Percentiles rank a stretch among this genome's conserved stretches.
These are phyloP conservation scores for Nephelium lappaceum DNA, from an alignment of 345 rosid species.

Conservation along the genomic window DNA sequence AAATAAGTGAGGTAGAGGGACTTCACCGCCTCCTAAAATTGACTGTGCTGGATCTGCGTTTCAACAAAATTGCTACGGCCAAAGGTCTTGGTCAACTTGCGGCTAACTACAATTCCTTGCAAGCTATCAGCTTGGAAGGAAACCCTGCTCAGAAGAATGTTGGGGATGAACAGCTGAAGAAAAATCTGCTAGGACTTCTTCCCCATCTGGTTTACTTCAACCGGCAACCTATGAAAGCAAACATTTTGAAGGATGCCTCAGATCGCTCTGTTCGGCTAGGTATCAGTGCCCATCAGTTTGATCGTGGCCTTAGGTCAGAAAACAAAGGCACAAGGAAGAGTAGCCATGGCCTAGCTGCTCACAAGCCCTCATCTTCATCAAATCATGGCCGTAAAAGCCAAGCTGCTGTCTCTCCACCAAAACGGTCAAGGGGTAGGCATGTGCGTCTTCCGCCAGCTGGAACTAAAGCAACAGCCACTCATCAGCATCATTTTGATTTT, in stretches of 20 bases:
- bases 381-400: slow-evolving; percentile 46
- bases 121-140: slow-evolving; percentile 95
- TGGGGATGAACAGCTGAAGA: slow-evolving; percentile 92
- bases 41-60: slow-evolving; percentile 78
- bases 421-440: slow-evolving; percentile 54
- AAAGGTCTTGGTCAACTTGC: slow-evolving; percentile 94
- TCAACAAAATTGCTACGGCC: slow-evolving; percentile 85
- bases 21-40: slow-evolving; percentile 92
- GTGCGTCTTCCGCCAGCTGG: slow-evolving; percentile 59
- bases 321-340: slow-evolving; percentile 62
- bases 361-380: slow-evolving; percentile 50
- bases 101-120: slow-evolving; percentile 92
- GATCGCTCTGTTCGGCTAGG: slow-evolving; percentile 70
- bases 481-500: slow-evolving; percentile 45
- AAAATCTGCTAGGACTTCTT: slow-evolving; percentile 75
- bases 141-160: slow-evolving; percentile 96
- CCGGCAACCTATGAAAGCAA: slow-evolving; percentile 64
- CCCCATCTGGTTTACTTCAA: slow-evolving; percentile 84
- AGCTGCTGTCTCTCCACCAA: slow-evolving; percentile 46
- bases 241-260: slow-evolving; percentile 59
- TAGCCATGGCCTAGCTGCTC: slow-evolving; percentile 45
- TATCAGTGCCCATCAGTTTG: slow-evolving; percentile 57
- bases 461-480: slow-evolving; percentile 41
- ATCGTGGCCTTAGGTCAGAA: slow-evolving; percentile 65
- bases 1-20: slow-evolving; percentile 92